A percentile compares a stretch with the other conserved stretches of the same genome.
These are phyloP conservation scores for Cladosporium sphaerospermum DNA, from an alignment of 2,329 filamentous ascomycete genomes.

Conservation along the genomic window DNA sequence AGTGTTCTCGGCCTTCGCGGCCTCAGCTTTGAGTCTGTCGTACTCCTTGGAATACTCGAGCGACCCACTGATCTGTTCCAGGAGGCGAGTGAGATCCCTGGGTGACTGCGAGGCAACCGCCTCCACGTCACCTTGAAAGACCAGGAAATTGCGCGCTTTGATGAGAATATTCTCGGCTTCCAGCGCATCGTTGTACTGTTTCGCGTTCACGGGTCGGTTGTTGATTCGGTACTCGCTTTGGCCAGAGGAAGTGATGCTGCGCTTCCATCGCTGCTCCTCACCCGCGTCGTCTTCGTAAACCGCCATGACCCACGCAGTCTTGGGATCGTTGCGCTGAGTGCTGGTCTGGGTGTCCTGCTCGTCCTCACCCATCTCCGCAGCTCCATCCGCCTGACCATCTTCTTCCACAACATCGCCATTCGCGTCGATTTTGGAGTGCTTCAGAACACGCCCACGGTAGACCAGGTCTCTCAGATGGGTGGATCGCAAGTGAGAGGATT, in stretches of 20 bases:
- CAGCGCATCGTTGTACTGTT: conserved; percentile 87
- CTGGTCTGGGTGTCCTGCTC: conserved; percentile 51
- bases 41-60: conserved; percentile 93
- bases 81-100: conserved; percentile 83
- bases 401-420: conserved; percentile 66
- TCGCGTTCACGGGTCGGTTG: conserved; percentile 77
- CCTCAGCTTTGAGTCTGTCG: conserved; percentile 78
- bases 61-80: conserved; percentile 96
- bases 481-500: conserved; percentile 95
- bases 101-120: conserved; percentile 93
- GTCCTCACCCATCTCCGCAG: conserved; percentile 47
- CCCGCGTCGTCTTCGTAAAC: conserved; percentile 97
- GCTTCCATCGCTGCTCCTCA: conserved; percentile 93
- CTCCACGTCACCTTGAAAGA: conserved; percentile 97
- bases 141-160: conserved; percentile 94
- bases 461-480: conserved; percentile 90
- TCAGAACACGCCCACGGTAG: conserved; percentile 88
- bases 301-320: conserved; percentile 97
- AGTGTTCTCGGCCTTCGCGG: conserved; percentile 80
- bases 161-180: conserved; percentile 95
- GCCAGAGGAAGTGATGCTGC: conserved; percentile 80
- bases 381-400: conserved; percentile 35
- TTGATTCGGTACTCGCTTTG: conserved; percentile 97
- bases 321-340: conserved; percentile 70
- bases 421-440: conserved; percentile 86